Evolutionary conservation across 2,329 filamentous ascomycete species (phyloP), one percentile per base, ranked within the genome.

Genomic region (Celoporthe dispersa): DNA sequence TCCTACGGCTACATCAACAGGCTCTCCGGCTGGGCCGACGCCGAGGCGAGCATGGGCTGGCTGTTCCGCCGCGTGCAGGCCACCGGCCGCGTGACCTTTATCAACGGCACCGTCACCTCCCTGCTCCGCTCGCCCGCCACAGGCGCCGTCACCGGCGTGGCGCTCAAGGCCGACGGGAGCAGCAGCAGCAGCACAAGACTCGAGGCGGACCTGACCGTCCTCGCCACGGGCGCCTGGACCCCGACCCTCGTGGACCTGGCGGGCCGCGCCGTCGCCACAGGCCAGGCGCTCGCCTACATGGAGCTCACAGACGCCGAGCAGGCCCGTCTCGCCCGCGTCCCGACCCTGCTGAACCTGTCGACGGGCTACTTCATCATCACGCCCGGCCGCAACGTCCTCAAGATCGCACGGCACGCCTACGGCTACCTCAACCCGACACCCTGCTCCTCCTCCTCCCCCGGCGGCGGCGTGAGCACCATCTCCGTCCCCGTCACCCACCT

Each of bases 171-270:
- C 0, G 92, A 92, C 44, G 92, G 37, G 16, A 22, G 37, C 37
- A 9, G 1, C 39, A 41, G 37, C 11, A 11, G 12, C 39, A 41
- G 11, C 39, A 22, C 19, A 48, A 78, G 55, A 74, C 31, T 84
- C 3, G 75, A 77, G 28, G 82, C 82, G 4, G 92, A 93, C 70
- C 84, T 97, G 9, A 90, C 92, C 44, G 84, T 98, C 68, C 85
- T 97, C 2, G 94, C 95, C 0, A 90, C 94, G 0, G 95, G 95
- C 22, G 94, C 95, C 5, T 98, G 95, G 94, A 93, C 92, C 2
- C 88, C 90, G 2, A 86, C 87, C 1, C 85, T 98, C 31, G 82
- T 98, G 68, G 92, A 97, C 79, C 83, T 98, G 0, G 85, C 90
- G 62, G 93, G 93, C 35, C 88, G 92, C 60, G 90, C 90, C 53